Evolutionary conservation across 441 rosid genomes (phyloP), one percentile per base, ranked within the genome.

Genomic region (Gossypium trilobum): DNA sequence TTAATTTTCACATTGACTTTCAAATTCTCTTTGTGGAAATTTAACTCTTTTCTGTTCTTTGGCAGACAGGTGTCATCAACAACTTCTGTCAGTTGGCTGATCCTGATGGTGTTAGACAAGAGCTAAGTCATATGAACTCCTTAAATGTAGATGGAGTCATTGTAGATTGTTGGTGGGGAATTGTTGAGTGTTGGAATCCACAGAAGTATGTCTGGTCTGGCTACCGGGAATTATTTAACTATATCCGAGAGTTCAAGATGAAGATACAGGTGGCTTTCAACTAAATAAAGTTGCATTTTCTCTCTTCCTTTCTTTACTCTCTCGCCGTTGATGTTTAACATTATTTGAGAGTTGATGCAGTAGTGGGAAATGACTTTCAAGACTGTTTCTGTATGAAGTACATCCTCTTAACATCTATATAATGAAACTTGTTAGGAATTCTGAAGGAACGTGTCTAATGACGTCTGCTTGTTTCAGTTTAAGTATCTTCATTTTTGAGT

Each of bases 81-180:
- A 87, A 65, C 80, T 89, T 81, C 46, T 83, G 90, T 71, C 91
- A 86, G 78, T 79, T 89, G 81, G 86, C 80, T 58, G 87, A 89
- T 79, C 83, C 79, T 57, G 89, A 85, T 39, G 86, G 80, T 74
- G 73, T 84, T 72, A 84, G 84, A 51, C 91, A 81, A 76, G 91
- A 87, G 80, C 70, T 89, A 57, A 84, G 82, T 76, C 82, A 78
- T 76, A 73, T 89, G 82, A 86, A 85, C 77, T 85, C 90, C 44
- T 73, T 86, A 74, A 84, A 85, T 69, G 86, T 87, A 8, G 90
- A 87, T 84, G 91, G 94, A 52, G 86, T 87, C 20, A 76, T 77
- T 19, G 84, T 89, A 77, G 85, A 86, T 84, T 89, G 94, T 85
- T 89, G 94, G 91, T 87, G 94, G 94, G 94, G 90, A 31, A 85